Base-by-base conservation (phyloP, 164 flowering plant genomes). In the Vitis rupestris region DNA sequence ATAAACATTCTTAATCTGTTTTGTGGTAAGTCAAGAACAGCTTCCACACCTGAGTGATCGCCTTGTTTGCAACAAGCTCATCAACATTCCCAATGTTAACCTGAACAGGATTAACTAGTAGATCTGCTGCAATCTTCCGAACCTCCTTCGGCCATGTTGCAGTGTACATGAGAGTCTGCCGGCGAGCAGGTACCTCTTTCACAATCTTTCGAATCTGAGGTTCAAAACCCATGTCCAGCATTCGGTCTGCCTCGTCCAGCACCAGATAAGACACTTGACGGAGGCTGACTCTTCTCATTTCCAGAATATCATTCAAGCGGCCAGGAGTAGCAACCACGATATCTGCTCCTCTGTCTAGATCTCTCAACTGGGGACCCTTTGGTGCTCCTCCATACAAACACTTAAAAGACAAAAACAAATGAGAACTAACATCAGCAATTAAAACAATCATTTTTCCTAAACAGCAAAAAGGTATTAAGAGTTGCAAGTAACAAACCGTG, bases 151-250 rank as follows among this genome's bases (percentile, higher is more conserved):
- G 98, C 98, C 98, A 94, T 14, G 98, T 94, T 50, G 98, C 98
- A 13, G 98, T 93, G 70, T 79, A 93, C 98, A 93, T 93, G 67
- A 93, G 87, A 30, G 98, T 93, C 79, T 93, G 98, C 37, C 98
- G 84, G 59, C 88, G 84, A 53, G 90, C 48, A 56, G 98, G 94
- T 14, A 94, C 78, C 77, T 87, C 93, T 53, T 88, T 90, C 72
- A 94, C 93, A 75, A 94, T 90, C 75, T 88, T 90, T 66, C 93
- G 79, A 50, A 94, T 90, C 77, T 92, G 98, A 62, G 98, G 98
- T 76, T 92, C 98, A 78, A 94, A 94, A 66, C 98, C 98, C 98
- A 94, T 90, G 79, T 94, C 98, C 64, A 94, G 83, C 98, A 94
- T 94, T 44, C 98, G 87, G 68, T 94, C 97, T 59, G 98, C 98